Conservation (phyloP, 2,329 filamentous ascomycete species). For the Alternaria brassicicola region DNA sequence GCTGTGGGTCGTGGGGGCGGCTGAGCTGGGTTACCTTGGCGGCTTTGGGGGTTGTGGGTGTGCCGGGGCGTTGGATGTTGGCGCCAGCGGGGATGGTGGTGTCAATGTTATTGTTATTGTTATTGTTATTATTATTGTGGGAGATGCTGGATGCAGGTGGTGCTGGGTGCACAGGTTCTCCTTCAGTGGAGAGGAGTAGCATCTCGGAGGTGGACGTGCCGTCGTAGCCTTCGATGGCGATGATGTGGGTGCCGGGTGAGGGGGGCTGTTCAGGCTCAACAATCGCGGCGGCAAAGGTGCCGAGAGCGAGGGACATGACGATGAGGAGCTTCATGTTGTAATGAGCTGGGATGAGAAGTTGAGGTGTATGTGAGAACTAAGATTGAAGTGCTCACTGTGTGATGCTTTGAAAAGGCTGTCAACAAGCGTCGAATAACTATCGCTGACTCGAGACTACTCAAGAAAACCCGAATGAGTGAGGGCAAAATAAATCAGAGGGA, state of each 20-base stretch:
- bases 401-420: not conserved
- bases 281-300: not conserved
- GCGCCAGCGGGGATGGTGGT: not conserved
- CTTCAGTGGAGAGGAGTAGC: not conserved
- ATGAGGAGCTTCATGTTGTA: constrained; percentile 8
- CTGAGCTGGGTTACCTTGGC: not conserved
- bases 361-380: not conserved
- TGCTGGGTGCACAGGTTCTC: not conserved
- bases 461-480: not conserved
- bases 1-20: not conserved
- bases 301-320: not conserved
- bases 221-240: not conserved
- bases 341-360: not conserved
- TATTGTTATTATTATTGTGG: no score
- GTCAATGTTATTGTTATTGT: no score
- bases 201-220: not conserved
- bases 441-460: not conserved
- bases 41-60: not conserved
- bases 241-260: not conserved
- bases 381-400: not conserved
- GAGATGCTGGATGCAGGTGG: no score
- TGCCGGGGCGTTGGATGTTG: not conserved
- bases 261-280: not conserved
- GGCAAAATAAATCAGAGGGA: not conserved
- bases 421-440: not conserved